These are phyloP conservation scores for Lipomyces starkeyi DNA, from an alignment of 805 yeast genomes.

Conservation along the genomic window DNA sequence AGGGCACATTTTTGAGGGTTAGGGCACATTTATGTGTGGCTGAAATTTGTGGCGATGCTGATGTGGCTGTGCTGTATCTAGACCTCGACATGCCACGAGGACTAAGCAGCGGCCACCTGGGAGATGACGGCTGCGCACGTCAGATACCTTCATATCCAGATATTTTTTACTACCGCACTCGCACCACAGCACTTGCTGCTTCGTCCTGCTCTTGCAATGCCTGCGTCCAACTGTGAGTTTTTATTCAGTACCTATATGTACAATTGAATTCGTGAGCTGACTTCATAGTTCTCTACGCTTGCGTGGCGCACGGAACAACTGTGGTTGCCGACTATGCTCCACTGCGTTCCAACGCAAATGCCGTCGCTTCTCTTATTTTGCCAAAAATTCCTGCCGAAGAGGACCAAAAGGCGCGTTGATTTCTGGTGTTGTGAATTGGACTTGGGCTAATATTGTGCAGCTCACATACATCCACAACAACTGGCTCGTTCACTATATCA, in stretches of 20 bases:
- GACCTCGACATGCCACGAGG: neutral
- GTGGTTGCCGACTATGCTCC: conserved; percentile 59
- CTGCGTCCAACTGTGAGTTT: conserved; percentile 33
- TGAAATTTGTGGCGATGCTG: neutral
- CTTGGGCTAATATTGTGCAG: conserved; percentile 15
- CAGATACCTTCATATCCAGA: neutral
- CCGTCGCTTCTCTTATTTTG: conserved; percentile 37
- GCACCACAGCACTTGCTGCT: neutral
- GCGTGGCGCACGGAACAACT: conserved; percentile 48
- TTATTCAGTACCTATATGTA: neutral
- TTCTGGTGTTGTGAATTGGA: neutral
- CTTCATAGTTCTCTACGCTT: conserved; percentile 35
- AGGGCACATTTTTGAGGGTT: neutral
- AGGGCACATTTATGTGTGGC: neutral
- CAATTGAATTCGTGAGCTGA: neutral
- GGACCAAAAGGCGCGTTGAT: conserved; percentile 39
- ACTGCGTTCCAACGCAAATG: conserved; percentile 57
- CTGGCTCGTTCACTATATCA: conserved; percentile 44
- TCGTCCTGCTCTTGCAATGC: conserved; percentile 15
- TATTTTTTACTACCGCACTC: neutral
- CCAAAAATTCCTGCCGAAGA: conserved; percentile 40
- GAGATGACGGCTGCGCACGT: neutral
- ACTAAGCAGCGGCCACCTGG: neutral
- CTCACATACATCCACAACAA: conserved; percentile 45
- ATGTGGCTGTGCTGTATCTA: neutral